Evolutionary conservation across 352 stramenopile species (phyloP), one percentile per base, ranked within the genome.

Genomic region (Phytophthora kernoviae): DNA sequence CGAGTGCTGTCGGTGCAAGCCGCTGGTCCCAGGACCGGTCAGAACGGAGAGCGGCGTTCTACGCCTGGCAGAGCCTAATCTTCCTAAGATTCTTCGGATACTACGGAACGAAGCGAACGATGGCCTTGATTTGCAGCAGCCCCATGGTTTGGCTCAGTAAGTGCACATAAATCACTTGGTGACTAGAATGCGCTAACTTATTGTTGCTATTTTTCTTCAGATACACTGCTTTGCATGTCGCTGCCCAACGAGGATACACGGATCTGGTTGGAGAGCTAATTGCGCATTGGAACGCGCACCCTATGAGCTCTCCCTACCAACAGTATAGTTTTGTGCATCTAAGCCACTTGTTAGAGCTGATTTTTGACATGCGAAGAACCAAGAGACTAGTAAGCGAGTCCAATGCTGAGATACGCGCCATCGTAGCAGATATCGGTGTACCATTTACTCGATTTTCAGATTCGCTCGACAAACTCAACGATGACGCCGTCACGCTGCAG

Each of bases 191-290:
- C 45, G 20, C 48, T 42, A 32, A 47, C 42, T 18, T 40, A 12
- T 52, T 12, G 33, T 39, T 5, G 22, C 11, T 60, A 20, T 37
- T 45, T 42, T 15, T 47, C 39, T 33, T 51, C 27, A 87, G 80
- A 39, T 70, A 79, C 39, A 91, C 80, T 0, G 77, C 64, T 5
- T 65, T 74, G 15, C 84, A 92, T 37, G 82, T 75, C 0, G 80
- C 81, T 4, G 73, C 80, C 10, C 84, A 93, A 56, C 75, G 84
- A n/a, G 84, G 84, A 24, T 93, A 93, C 54, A 76, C 73, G 4
- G 73, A 87, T 17, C 66, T 93, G 10, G 68, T 75, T n/a, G 59
- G 57, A 7, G 77, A 89, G 36, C 62, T 93, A n/a, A 60, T 93
- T 0, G 45, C 34, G 17, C 75, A 86, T 36, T 91, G 84, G 82